Evolutionary conservation across 2,329 filamentous ascomycete genomes (phyloP).

Genomic region (Monilinia fructigena): DNA sequence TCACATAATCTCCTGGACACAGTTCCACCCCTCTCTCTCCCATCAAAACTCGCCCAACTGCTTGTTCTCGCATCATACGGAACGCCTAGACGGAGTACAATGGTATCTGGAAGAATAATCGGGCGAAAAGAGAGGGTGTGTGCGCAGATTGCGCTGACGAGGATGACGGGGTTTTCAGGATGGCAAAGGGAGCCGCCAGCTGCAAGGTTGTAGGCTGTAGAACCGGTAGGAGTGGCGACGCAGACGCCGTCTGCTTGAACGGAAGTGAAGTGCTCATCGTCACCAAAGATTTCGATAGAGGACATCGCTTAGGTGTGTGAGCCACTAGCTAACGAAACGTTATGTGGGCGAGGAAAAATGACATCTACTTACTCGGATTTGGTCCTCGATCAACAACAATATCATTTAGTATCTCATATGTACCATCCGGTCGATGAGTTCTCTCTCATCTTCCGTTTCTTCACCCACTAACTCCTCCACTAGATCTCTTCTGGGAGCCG

Average conservation of each 20-base stretch:
- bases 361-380: conserved; percentile 69
- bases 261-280: conserved; percentile 89
- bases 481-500: conserved; percentile 58
- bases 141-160: conserved; percentile 90
- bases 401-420: conserved; percentile 91
- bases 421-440: conserved; percentile 81
- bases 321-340: conserved; percentile 22
- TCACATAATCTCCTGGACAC: conserved; percentile 76
- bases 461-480: conserved; percentile 89
- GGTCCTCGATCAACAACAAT: conserved; percentile 94
- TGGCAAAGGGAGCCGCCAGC: conserved; percentile 95
- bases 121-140: conserved; percentile 94
- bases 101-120: conserved; percentile 95
- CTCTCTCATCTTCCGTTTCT: conserved; percentile 77
- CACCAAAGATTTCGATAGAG: conserved; percentile 85
- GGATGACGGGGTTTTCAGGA: conserved; percentile 93
- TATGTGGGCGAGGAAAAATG: not conserved
- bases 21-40: conserved; percentile 81
- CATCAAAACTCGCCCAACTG: conserved; percentile 98
- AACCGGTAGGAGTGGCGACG: conserved; percentile 90
- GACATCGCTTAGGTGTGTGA: conserved; percentile 67
- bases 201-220: conserved; percentile 92
- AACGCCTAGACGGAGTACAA: conserved; percentile 89
- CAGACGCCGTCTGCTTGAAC: conserved; percentile 91
- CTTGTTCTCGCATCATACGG: conserved; percentile 87